These are phyloP conservation scores for Przewalskia tangutica DNA, from an alignment of 257 asterid genomes.

Conservation along the genomic window DNA sequence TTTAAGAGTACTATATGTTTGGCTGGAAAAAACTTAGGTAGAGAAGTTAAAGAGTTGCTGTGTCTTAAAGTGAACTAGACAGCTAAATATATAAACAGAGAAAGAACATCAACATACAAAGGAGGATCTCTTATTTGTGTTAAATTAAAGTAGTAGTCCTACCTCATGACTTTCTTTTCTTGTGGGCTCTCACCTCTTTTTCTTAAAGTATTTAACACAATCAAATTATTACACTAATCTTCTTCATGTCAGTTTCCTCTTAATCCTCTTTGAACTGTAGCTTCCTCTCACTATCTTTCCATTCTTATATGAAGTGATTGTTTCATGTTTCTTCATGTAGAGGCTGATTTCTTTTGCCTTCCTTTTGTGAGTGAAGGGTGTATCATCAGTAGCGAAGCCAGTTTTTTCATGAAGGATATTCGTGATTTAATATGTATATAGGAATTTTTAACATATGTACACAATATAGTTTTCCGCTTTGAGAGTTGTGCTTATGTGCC, in stretches of 20 bases:
- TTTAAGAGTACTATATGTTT: background rate
- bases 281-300: slow-evolving; percentile 11
- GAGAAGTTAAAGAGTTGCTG: slow-evolving; percentile 25
- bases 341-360: background rate
- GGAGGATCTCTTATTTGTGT: slow-evolving; percentile 25
- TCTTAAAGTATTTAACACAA: slow-evolving; percentile 32
- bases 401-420: too few relatives aligned
- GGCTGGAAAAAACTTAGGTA: slow-evolving; percentile 3
- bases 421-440: too few relatives aligned
- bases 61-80: slow-evolving; percentile 32
- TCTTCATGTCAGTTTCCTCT: background rate
- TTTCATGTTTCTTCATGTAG: background rate
- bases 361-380: background rate
- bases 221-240: slow-evolving; percentile 34
- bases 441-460: too few relatives aligned
- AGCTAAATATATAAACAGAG: slow-evolving; percentile 37
- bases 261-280: slow-evolving; percentile 2
- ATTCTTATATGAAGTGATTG: background rate
- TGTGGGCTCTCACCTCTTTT: slow-evolving; percentile 55
- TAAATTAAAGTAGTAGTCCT: slow-evolving; percentile 44
- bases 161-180: slow-evolving; percentile 1
- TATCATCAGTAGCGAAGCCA: too few relatives aligned
- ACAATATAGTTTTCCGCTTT: too few relatives aligned
- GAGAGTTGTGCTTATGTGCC: too few relatives aligned
- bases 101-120: slow-evolving; percentile 13